Evolutionary conservation across 441 rosid genomes (phyloP).

Genomic region (Arabidopsis hybrid): DNA sequence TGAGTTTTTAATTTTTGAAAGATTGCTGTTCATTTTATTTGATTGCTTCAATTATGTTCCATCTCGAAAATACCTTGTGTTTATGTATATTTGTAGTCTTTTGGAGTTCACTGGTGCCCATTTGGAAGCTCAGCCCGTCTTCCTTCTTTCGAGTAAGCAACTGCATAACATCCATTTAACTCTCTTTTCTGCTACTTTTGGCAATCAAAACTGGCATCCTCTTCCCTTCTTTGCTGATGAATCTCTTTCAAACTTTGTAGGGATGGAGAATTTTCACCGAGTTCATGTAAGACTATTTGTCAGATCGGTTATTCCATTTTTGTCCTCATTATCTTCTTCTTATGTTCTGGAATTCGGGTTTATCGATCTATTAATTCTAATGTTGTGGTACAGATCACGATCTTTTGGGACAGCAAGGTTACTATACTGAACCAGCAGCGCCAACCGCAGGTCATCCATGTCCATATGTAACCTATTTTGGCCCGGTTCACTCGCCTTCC

Average conservation of each 20-base stretch:
- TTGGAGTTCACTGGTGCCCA: slow-evolving; percentile 98
- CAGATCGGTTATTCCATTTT: slow-evolving; percentile 26
- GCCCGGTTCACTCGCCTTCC: slow-evolving; percentile 85
- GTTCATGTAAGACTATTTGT: slow-evolving; percentile 68
- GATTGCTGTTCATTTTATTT: not conserved
- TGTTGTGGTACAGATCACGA: slow-evolving; percentile 77
- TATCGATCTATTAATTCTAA: slow-evolving; percentile 33
- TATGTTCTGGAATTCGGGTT: slow-evolving; percentile 1
- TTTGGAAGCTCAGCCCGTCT: slow-evolving; percentile 76
- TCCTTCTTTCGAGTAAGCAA: slow-evolving; percentile 89
- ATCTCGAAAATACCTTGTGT: slow-evolving; percentile 15
- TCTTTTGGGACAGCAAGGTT: slow-evolving; percentile 75
- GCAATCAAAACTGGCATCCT: slow-evolving; percentile 1
- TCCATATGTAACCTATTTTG: slow-evolving; percentile 89
- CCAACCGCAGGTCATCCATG: slow-evolving; percentile 84
- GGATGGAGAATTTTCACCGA: slow-evolving; percentile 83
- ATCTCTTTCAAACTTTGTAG: slow-evolving; percentile 52
- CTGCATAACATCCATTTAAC: slow-evolving; percentile 1
- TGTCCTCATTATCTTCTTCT: slow-evolving; percentile 8
- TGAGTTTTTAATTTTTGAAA: slow-evolving; percentile 1
- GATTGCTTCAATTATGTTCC: not conserved
- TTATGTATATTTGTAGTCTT: slow-evolving; percentile 65
- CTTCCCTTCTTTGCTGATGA: slow-evolving; percentile 14
- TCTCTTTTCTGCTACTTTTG: slow-evolving; percentile 8
- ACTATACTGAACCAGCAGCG: slow-evolving; percentile 77